These are phyloP conservation scores for Tetratostichococcus sp. DNA, from an alignment of 139 green algal species.

Conservation along the genomic window DNA sequence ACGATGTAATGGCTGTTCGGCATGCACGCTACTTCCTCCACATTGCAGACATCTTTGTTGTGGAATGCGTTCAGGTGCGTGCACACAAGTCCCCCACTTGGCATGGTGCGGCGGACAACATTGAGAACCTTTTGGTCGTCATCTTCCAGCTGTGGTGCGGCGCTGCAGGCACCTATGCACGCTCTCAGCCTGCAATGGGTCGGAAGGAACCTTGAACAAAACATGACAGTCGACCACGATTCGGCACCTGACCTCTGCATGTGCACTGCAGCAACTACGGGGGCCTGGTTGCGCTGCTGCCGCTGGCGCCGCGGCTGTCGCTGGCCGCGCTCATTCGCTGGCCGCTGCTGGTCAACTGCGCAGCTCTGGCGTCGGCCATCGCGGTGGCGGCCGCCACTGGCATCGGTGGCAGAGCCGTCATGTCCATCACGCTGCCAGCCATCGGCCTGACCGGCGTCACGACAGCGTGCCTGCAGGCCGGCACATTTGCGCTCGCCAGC, in stretches of 20 bases:
- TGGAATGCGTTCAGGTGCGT: no score
- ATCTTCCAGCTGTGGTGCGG: conserved; percentile 28
- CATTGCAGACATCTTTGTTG: no score
- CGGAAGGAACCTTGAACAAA: no score
- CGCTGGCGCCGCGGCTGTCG: conserved; percentile 14
- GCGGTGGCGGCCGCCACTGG: conserved; percentile 5
- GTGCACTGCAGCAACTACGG: no score
- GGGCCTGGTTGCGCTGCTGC: background rate
- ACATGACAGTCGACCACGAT: no score
- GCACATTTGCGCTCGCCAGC: conserved; percentile 31
- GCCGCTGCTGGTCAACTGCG: conserved; percentile 25
- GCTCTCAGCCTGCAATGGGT: no score
- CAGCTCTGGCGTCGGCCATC: conserved; percentile 21
- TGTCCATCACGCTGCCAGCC: background rate
- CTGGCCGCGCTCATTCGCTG: conserved; percentile 16
- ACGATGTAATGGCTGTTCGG: no score
- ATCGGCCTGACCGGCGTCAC: background rate
- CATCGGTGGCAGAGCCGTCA: background rate
- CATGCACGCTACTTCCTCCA: no score
- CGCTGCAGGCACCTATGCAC: no score
- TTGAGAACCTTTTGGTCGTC: conserved; percentile 24
- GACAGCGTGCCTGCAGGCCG: conserved; percentile 18
- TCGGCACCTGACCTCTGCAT: no score
- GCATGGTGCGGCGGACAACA: conserved; percentile 22
- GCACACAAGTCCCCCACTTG: conserved; percentile 22